These are phyloP conservation scores for Amylostereum areolatum DNA, from an alignment of 1,284 basidiomycete genomes.

Conservation along the genomic window DNA sequence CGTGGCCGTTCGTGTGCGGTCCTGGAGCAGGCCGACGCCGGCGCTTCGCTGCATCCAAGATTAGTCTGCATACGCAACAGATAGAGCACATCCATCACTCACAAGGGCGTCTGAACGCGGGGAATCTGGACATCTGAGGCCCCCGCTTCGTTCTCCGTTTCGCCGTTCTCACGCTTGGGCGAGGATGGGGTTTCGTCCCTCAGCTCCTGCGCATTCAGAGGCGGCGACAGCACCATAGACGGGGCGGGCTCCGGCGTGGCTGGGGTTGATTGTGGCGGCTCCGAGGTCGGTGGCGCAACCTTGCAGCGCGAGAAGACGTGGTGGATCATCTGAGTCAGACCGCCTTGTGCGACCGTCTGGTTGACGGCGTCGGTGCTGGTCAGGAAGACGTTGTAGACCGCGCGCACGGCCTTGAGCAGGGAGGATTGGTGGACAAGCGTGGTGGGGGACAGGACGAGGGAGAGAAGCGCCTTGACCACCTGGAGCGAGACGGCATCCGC, in stretches of 20 bases:
- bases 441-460: constrained; percentile 81
- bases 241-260: constrained; percentile 10
- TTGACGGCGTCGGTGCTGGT: constrained; percentile 86
- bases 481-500: constrained; percentile 89
- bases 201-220: background rate
- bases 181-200: background rate
- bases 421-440: constrained; percentile 91
- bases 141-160: background rate
- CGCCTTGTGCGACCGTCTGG: constrained; percentile 95
- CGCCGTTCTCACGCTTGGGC: background rate
- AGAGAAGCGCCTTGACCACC: constrained; percentile 89
- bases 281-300: constrained; percentile 11
- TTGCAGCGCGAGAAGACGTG: constrained; percentile 85
- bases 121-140: background rate
- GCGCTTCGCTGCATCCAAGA: background rate
- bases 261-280: constrained; percentile 14
- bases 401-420: constrained; percentile 89
- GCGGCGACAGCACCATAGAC: background rate
- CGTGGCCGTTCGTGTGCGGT: constrained; percentile 17
- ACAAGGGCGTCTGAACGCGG: background rate
- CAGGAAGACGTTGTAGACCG: constrained; percentile 95
- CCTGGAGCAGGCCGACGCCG: constrained; percentile 3
- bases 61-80: background rate
- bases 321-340: constrained; percentile 94
- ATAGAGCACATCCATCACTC: background rate